phyloP scores from a whole-genome alignment of 805 yeast species.

The Schwanniomyces occidentalis region DNA sequence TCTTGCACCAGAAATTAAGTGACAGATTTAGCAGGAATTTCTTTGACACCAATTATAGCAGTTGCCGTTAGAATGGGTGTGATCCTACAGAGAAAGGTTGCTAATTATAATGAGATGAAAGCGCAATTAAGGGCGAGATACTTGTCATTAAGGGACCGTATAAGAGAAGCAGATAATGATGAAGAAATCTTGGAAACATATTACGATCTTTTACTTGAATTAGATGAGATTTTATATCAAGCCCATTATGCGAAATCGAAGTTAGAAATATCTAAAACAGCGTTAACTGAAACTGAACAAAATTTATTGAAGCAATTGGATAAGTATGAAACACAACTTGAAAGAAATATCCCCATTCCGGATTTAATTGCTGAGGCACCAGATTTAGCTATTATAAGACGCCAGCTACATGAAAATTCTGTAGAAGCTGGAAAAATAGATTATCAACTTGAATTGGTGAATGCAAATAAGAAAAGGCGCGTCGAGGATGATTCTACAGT shows the following conservation, averaged over 20 bases:
- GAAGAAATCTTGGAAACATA: slow-evolving; percentile 10
- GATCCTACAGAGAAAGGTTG: slow-evolving; percentile 16
- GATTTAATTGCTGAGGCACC: slow-evolving; percentile 20
- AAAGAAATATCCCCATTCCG: slow-evolving; percentile 22
- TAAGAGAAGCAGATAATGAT: slow-evolving; percentile 8
- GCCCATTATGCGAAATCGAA: slow-evolving; percentile 24
- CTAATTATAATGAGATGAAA: slow-evolving; percentile 18
- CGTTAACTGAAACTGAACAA: slow-evolving; percentile 8
- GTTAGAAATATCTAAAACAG: slow-evolving; percentile 18
- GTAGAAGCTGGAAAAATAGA: slow-evolving; percentile 30
- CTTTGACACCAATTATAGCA: background rate
- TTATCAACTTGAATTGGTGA: slow-evolving; percentile 8
- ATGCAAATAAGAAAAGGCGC: slow-evolving; percentile 1
- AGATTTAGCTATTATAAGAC: slow-evolving; percentile 26
- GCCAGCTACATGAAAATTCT: slow-evolving; percentile 30
- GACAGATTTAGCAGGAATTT: background rate
- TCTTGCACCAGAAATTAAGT: slow-evolving; percentile 6
- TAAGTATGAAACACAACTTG: slow-evolving; percentile 15
- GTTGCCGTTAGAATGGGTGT: slow-evolving; percentile 10
- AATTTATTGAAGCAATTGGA: slow-evolving; percentile 16
- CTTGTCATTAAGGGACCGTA: slow-evolving; percentile 11
- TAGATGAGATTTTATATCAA: slow-evolving; percentile 28
- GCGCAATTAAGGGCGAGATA: slow-evolving; percentile 12
- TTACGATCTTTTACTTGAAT: slow-evolving; percentile 20
- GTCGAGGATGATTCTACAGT: background rate